Conservation (phyloP, 2,329 filamentous ascomycete genomes). For the Tolypocladium tundrense region DNA sequence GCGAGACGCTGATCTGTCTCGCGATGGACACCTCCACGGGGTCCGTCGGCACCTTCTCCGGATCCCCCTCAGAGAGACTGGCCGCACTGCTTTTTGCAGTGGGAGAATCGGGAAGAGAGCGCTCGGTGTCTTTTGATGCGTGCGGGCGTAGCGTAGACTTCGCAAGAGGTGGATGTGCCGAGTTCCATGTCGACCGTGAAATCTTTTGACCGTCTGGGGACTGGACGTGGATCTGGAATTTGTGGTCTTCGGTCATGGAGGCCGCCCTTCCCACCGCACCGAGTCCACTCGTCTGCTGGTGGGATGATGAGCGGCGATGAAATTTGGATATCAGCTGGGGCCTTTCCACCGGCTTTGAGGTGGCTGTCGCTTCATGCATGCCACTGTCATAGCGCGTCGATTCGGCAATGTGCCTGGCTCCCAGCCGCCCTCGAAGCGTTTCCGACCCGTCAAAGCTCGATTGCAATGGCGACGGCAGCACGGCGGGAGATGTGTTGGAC, state of each 20-base stretch:
- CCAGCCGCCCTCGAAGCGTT: not conserved
- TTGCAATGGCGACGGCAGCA: slow-evolving; percentile 31
- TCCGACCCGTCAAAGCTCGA: slow-evolving; percentile 19
- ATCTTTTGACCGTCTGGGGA: not conserved
- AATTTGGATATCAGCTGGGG: slow-evolving; percentile 11
- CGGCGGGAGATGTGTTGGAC: slow-evolving; percentile 45
- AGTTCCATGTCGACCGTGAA: slow-evolving; percentile 1
- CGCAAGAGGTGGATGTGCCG: not conserved
- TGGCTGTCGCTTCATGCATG: not conserved
- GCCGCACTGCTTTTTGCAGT: not conserved
- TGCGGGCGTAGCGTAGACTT: not conserved
- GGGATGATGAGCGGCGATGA: slow-evolving; percentile 1
- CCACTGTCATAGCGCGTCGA: not conserved
- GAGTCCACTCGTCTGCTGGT: not conserved
- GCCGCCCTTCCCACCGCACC: not conserved
- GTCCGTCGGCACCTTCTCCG: slow-evolving; percentile 29
- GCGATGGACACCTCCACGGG: slow-evolving; percentile 59
- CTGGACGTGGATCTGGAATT: not conserved
- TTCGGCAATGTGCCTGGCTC: slow-evolving; percentile 2
- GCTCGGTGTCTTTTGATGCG: not conserved
- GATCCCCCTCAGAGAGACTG: slow-evolving; percentile 7
- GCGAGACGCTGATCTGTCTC: slow-evolving; percentile 55
- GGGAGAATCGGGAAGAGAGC: not conserved
- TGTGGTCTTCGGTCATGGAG: not conserved
- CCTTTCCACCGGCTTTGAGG: not conserved